A percentile compares a stretch with the other conserved stretches of the same genome.
Conservation (phyloP, 257 asterid genomes). For the Avicennia marina region DNA sequence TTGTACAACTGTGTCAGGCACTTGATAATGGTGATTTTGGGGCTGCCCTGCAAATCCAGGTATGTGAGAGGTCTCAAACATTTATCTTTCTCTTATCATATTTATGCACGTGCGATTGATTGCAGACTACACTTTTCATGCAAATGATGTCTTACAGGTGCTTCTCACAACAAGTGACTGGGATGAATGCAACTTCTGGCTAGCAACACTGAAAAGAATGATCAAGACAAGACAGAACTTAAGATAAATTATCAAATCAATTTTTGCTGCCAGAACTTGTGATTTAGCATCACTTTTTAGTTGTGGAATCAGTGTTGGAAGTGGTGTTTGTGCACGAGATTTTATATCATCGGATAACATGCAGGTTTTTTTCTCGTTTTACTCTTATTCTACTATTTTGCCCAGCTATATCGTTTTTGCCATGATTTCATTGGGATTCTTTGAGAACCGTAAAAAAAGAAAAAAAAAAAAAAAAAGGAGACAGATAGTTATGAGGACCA, state of each 20-base stretch:
- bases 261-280: slow-evolving; percentile 11
- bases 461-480: slow-evolving; percentile 16
- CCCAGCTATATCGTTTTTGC: slow-evolving; percentile 12
- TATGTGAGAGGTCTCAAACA: slow-evolving; percentile 9
- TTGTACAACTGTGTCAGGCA: slow-evolving; percentile 84
- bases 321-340: slow-evolving; percentile 40
- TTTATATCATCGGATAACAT: slow-evolving; percentile 32
- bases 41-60: slow-evolving; percentile 92
- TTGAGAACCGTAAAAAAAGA: slow-evolving; percentile 24
- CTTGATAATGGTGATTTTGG: slow-evolving; percentile 77
- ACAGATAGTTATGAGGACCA: slow-evolving; percentile 33
- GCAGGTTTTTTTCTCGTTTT: slow-evolving; percentile 21
- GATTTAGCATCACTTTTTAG: slow-evolving; percentile 26
- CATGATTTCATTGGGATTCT: slow-evolving; percentile 26
- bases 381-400: slow-evolving; percentile 8
- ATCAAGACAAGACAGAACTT: slow-evolving; percentile 78
- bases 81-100: neutral
- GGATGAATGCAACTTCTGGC: slow-evolving; percentile 99
- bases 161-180: slow-evolving; percentile 90
- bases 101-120: neutral
- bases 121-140: slow-evolving; percentile 1
- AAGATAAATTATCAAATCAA: slow-evolving; percentile 37
- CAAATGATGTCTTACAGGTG: slow-evolving; percentile 39
- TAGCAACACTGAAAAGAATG: slow-evolving; percentile 85
- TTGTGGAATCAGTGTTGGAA: slow-evolving; percentile 29